phyloP scores from a whole-genome alignment of 352 stramenopile species.

The Peronospora farinosa region DNA sequence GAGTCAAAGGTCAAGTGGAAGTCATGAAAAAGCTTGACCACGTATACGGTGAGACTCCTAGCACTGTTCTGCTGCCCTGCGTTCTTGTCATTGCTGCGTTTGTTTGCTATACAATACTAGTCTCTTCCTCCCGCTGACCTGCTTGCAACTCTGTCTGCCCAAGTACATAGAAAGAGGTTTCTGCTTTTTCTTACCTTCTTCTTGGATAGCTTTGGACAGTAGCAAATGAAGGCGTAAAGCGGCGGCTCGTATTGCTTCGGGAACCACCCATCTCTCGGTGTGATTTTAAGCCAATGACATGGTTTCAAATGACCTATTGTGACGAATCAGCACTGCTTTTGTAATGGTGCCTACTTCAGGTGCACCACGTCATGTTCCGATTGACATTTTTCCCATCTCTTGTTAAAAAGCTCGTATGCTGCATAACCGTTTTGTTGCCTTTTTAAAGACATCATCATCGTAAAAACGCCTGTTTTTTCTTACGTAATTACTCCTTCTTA shows the following conservation, averaged over 20 bases:
- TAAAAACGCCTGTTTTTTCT: not conserved
- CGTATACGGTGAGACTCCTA: not conserved
- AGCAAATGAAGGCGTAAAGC: constrained; percentile 52
- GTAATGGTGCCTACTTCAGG: not conserved
- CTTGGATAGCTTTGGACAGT: constrained; percentile 86
- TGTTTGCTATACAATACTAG: constrained; percentile 1
- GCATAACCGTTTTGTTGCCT: too few relatives aligned
- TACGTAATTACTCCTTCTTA: constrained; percentile 27
- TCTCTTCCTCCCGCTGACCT: not conserved
- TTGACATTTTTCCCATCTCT: too few relatives aligned
- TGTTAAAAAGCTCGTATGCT: too few relatives aligned
- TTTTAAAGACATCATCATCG: too few relatives aligned
- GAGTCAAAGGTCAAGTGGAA: not conserved
- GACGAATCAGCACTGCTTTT: constrained; percentile 6
- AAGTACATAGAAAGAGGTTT: too few relatives aligned
- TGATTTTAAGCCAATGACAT: constrained; percentile 27
- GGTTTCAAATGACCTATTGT: constrained; percentile 1
- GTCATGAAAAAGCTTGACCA: too few relatives aligned
- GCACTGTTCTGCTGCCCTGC: not conserved
- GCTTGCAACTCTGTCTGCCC: not conserved
- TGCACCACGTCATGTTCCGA: constrained; percentile 5
- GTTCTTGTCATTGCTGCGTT: constrained; percentile 1
- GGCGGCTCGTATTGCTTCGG: constrained; percentile 35
- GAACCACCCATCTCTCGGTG: constrained; percentile 31
- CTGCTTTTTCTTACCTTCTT: constrained; percentile 51